Base-by-base conservation (phyloP, 1,284 basidiomycete genomes). In the Lentinula novae-zelandiae region DNA sequence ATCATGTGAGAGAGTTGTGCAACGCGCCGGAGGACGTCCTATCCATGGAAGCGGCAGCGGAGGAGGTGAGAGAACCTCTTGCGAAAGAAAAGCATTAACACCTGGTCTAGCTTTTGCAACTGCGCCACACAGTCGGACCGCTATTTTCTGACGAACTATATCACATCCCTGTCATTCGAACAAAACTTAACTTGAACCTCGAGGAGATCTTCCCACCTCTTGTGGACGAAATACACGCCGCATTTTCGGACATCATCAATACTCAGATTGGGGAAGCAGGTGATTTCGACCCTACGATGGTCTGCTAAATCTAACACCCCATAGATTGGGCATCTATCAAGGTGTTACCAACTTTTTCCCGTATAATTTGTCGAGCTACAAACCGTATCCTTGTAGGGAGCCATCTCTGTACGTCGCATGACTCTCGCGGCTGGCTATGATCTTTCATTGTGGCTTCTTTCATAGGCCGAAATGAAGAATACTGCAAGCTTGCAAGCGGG, bases 301-400 rank as follows among this genome's bases (percentile, higher is more conserved):
- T 27, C 40, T 13, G 17, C 7, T 2, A 3, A n/a, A 13, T 17
- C 12, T 42, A n/a, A 17, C n/a, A 20, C 5, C 22, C 1, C 36
- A 13, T 13, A 69, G 66, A 63, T 40, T 70, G 68, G 69, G 59
- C 52, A 53, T 67, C 62, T 61, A 65, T 64, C 34, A 60, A 17
- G 39, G 64, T 61, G 22, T 60, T 48, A 53, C 62, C 69, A 63
- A 63, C 60, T 42, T 66, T 67, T 44, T 56, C 61, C 2, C 54
- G 54, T 5, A 67, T 71, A 46, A 71, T 76, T 58, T 74, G 73
- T 64, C 74, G 77, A 64, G 68, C 69, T 58, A 76, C 71, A 57
- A 81, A 75, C 60, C 76, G 80, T 36, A 62, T 76, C 39, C 81
- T 81, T 59, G 76, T 82, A n/a, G 79, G 80, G 6, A 55, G 72